Conservation (phyloP, 495 filamentous ascomycete species). For the Pseudomonodictys pantanalensis region DNA sequence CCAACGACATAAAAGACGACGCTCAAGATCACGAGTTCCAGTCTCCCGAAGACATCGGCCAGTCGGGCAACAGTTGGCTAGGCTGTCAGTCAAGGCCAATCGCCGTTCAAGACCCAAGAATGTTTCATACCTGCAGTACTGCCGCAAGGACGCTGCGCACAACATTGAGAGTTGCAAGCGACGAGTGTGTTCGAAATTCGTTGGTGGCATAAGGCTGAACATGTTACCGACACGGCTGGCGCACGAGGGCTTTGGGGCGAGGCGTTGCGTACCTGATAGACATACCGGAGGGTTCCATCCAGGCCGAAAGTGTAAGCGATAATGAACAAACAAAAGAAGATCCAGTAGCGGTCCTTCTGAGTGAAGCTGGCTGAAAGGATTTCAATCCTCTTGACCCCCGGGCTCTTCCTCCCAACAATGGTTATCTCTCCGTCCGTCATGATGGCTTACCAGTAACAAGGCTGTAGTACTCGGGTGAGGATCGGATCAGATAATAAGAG, state of each 20-base stretch:
- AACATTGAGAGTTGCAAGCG: slow-evolving; percentile 54
- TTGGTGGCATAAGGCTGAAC: slow-evolving; percentile 51
- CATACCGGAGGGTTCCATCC: slow-evolving; percentile 49
- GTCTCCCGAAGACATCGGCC: slow-evolving; percentile 58
- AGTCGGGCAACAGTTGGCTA: slow-evolving; percentile 57
- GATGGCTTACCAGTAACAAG: too few species aligned
- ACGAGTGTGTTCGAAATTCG: slow-evolving; percentile 47
- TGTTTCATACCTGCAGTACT: slow-evolving; percentile 42
- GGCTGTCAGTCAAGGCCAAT: background rate
- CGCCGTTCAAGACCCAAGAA: background rate
- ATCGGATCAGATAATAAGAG: too few species aligned
- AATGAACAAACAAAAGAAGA: slow-evolving; percentile 51
- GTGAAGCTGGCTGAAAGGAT: slow-evolving; percentile 44
- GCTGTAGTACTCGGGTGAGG: too few species aligned
- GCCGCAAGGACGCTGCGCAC: slow-evolving; percentile 56
- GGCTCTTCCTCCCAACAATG: slow-evolving; percentile 24
- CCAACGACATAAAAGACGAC: slow-evolving; percentile 46
- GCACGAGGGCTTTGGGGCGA: too few species aligned
- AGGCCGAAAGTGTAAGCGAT: slow-evolving; percentile 53
- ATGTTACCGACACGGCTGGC: too few species aligned
- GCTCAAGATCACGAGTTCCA: slow-evolving; percentile 52
- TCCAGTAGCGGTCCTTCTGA: slow-evolving; percentile 42
- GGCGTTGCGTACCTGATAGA: too few species aligned
- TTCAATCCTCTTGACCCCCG: slow-evolving; percentile 51
- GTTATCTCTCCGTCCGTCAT: too few species aligned